These are phyloP conservation scores for Curvularia verruculosa DNA, from an alignment of 2,329 filamentous ascomycete species.

Conservation along the genomic window DNA sequence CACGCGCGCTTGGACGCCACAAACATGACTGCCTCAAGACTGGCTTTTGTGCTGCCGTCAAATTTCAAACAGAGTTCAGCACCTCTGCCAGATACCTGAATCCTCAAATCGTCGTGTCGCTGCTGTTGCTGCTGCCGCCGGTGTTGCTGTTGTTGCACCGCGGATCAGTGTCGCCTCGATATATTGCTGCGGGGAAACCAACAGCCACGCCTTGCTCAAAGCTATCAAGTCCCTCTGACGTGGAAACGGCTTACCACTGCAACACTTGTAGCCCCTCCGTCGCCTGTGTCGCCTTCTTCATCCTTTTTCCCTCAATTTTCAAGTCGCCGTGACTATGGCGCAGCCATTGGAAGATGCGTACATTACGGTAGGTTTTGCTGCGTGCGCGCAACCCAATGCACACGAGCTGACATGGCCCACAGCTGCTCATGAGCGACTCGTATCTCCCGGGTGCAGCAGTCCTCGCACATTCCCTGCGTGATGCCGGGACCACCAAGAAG, in stretches of 20 bases:
- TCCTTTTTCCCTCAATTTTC: conserved; percentile 2
- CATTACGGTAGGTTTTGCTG: conserved; percentile 62
- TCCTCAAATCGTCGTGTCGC: conserved; percentile 17
- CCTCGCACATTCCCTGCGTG: conserved; percentile 89
- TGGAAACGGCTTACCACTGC: neutral
- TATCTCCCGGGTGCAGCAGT: conserved; percentile 95
- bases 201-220: conserved; percentile 22
- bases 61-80: neutral
- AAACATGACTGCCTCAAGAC: neutral
- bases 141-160: conserved; percentile 22
- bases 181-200: conserved; percentile 37
- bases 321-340: conserved; percentile 37
- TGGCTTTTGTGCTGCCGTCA: neutral
- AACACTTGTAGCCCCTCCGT: neutral
- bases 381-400: conserved; percentile 16
- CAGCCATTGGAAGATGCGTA: conserved; percentile 63
- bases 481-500: conserved; percentile 85
- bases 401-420: conserved; percentile 38
- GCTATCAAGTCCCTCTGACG: conserved; percentile 8
- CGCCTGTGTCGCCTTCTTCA: conserved; percentile 2
- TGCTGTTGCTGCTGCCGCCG: neutral
- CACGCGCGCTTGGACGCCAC: conserved; percentile 9
- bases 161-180: conserved; percentile 32
- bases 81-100: neutral
- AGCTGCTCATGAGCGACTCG: conserved; percentile 90